phyloP scores from a whole-genome alignment of 768 basidiomycete genomes.

The Serendipita vermifera region DNA sequence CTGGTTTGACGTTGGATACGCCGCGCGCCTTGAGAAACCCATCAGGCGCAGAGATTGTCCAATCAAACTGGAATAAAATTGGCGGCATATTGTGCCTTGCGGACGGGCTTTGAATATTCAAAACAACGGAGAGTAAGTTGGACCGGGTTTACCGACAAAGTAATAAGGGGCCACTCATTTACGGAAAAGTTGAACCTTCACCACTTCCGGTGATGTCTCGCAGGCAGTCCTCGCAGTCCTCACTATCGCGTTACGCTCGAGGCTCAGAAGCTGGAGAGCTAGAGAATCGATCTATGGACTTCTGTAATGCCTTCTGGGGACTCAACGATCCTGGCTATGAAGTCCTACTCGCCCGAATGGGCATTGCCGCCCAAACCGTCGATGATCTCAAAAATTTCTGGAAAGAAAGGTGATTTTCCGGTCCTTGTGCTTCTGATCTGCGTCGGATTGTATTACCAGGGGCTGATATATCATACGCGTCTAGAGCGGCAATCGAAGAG shows the following conservation, averaged over 20 bases:
- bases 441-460: background rate
- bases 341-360: slow-evolving; percentile 79
- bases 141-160: too few relatives aligned
- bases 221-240: slow-evolving; percentile 1
- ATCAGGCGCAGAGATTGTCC: too few relatives aligned
- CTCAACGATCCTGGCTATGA: slow-evolving; percentile 75
- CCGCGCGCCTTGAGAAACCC: too few relatives aligned
- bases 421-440: background rate
- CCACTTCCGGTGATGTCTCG: background rate
- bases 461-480: slow-evolving; percentile 10
- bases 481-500: slow-evolving; percentile 80
- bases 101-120: too few relatives aligned
- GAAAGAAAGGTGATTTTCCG: slow-evolving; percentile 66
- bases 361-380: slow-evolving; percentile 70
- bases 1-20: too few relatives aligned
- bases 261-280: slow-evolving; percentile 21
- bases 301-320: slow-evolving; percentile 98
- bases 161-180: too few relatives aligned
- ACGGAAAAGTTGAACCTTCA: slow-evolving; percentile 4
- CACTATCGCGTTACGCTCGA: slow-evolving; percentile 12
- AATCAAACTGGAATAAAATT: too few relatives aligned
- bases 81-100: too few relatives aligned
- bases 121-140: too few relatives aligned
- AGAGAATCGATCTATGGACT: slow-evolving; percentile 51
- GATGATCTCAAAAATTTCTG: slow-evolving; percentile 81